A percentile compares a stretch with the other conserved stretches of the same genome.
These are phyloP conservation scores for Blastomyces silverae DNA, from an alignment of 2,329 filamentous ascomycete genomes.

Conservation along the genomic window DNA sequence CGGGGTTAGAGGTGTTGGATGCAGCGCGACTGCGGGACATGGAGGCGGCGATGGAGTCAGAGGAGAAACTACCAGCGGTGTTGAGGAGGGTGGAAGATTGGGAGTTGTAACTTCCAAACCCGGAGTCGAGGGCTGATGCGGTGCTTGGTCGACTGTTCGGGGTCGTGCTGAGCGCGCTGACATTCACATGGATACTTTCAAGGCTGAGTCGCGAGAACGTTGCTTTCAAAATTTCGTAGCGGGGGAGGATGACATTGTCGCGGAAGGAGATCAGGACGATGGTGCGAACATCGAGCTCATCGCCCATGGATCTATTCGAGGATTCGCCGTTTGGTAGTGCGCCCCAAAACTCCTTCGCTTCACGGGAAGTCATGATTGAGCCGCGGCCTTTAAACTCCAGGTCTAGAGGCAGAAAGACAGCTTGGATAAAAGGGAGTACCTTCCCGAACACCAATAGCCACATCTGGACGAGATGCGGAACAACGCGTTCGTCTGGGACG, in stretches of 20 bases:
- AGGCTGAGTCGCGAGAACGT: slow-evolving; percentile 86
- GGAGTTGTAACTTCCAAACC: slow-evolving; percentile 66
- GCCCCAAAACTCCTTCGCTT: slow-evolving; percentile 87
- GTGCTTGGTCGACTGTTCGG: slow-evolving; percentile 57
- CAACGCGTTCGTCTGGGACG: slow-evolving; percentile 78
- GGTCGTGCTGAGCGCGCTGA: slow-evolving; percentile 39
- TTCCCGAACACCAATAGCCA: slow-evolving; percentile 91
- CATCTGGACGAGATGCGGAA: slow-evolving; percentile 82
- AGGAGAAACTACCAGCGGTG: slow-evolving; percentile 50
- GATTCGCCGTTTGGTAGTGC: slow-evolving; percentile 51
- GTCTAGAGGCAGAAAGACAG: slow-evolving; percentile 87
- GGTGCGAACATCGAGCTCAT: slow-evolving; percentile 75
- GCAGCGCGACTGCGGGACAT: slow-evolving; percentile 59
- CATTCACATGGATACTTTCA: slow-evolving; percentile 60
- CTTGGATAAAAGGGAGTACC: slow-evolving; percentile 88
- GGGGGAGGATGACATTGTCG: slow-evolving; percentile 78
- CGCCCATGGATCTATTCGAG: slow-evolving; percentile 37
- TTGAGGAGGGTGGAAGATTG: slow-evolving; percentile 74
- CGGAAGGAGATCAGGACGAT: slow-evolving; percentile 83
- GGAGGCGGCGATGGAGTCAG: slow-evolving; percentile 46
- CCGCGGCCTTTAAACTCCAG: slow-evolving; percentile 86
- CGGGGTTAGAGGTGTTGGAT: slow-evolving; percentile 57
- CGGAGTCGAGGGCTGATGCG: slow-evolving; percentile 66
- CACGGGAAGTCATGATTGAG: slow-evolving; percentile 65
- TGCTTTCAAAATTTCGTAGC: slow-evolving; percentile 79